Percentiles rank a stretch among this genome's conserved stretches.
Evolutionary conservation across 2,329 filamentous ascomycete species (phyloP).

Genomic region (Fusarium secorum): DNA sequence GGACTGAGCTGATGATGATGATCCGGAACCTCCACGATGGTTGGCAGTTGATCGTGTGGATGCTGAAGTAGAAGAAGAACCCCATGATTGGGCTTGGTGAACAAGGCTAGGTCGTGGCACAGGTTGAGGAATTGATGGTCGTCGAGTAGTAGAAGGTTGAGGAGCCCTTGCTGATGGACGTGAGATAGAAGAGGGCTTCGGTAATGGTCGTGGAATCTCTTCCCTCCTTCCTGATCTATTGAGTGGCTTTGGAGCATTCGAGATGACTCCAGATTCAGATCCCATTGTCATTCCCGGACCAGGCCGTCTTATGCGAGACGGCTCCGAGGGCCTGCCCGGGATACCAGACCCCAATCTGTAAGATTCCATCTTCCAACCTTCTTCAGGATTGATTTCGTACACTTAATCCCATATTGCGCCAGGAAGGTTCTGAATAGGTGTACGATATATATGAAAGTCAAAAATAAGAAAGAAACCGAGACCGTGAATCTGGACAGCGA

Average conservation of each 20-base stretch:
- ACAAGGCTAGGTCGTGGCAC: constrained; percentile 41
- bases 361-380: constrained; percentile 54
- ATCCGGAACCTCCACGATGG: constrained; percentile 45
- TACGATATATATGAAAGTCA: constrained; percentile 28
- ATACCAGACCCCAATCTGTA: constrained; percentile 52
- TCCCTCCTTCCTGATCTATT: constrained; percentile 36
- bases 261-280: constrained; percentile 28
- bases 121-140: constrained; percentile 40
- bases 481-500: constrained; percentile 32
- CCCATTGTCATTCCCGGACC: constrained; percentile 21
- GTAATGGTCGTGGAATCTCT: constrained; percentile 26
- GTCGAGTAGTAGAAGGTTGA: constrained; percentile 36
- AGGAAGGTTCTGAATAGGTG: not conserved
- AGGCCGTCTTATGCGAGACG: constrained; percentile 43
- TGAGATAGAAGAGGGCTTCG: constrained; percentile 27
- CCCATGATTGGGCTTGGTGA: constrained; percentile 55
- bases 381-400: constrained; percentile 32
- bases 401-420: constrained; percentile 35
- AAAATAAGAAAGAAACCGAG: not conserved
- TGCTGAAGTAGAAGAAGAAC: constrained; percentile 47
- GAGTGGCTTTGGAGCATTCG: constrained; percentile 36
- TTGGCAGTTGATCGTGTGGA: constrained; percentile 46
- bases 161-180: constrained; percentile 34
- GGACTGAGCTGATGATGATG: constrained; percentile 47
- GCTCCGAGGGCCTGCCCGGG: constrained; percentile 51